These are phyloP conservation scores for Leishmania major DNA, from an alignment of 208 protist genomes.

Conservation along the genomic window DNA sequence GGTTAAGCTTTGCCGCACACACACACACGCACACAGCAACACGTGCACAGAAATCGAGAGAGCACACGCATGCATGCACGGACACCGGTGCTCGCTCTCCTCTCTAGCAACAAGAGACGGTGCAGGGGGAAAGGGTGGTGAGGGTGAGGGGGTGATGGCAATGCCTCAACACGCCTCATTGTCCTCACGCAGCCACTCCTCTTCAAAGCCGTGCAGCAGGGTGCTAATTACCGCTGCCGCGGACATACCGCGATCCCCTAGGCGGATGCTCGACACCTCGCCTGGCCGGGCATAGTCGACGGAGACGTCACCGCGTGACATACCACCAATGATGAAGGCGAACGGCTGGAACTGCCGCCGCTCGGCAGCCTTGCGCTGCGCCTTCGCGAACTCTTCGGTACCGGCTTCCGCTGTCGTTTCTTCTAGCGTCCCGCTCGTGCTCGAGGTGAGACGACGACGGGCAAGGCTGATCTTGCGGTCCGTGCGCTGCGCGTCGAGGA, in stretches of 20 bases:
- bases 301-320: constrained; percentile 83
- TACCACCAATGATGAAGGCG: constrained; percentile 87
- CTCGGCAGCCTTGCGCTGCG: constrained; percentile 44
- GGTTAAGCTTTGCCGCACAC: background rate
- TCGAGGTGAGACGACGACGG: constrained; percentile 33
- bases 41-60: background rate
- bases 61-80: background rate
- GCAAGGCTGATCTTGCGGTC: constrained; percentile 31
- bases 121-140: background rate
- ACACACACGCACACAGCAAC: too few species aligned
- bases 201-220: constrained; percentile 83
- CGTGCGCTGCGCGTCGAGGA: constrained; percentile 16
- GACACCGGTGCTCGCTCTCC: background rate
- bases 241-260: constrained; percentile 83
- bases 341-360: constrained; percentile 71
- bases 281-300: constrained; percentile 64
- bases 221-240: constrained; percentile 75
- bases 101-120: background rate
- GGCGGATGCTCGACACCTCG: constrained; percentile 67
- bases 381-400: constrained; percentile 40
- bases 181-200: constrained; percentile 85
- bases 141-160: background rate
- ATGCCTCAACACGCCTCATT: constrained; percentile 48
- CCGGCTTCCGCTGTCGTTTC: constrained; percentile 34
- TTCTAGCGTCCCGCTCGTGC: constrained; percentile 20